These are phyloP conservation scores for Kregervanrija fluxuum DNA, from an alignment of 805 yeast species.

Conservation along the genomic window DNA sequence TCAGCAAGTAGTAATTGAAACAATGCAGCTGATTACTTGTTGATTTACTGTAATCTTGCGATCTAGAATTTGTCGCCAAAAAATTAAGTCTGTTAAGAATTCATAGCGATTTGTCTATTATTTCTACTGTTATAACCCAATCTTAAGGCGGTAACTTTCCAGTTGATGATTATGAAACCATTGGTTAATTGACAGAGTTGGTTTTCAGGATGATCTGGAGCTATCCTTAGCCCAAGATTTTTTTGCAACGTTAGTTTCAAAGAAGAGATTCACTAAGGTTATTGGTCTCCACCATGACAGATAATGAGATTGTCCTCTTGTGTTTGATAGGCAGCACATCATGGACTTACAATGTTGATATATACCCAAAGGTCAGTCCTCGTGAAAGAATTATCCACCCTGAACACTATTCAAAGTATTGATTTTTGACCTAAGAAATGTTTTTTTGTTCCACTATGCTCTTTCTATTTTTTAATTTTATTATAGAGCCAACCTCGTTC, in stretches of 20 bases:
- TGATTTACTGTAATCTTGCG: slow-evolving; percentile 51
- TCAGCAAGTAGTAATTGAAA: too few relatives aligned
- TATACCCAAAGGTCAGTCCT: too few relatives aligned
- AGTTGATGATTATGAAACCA: slow-evolving; percentile 41
- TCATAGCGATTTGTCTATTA: slow-evolving; percentile 61
- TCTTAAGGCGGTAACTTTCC: slow-evolving; percentile 82
- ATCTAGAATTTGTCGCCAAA: slow-evolving; percentile 53
- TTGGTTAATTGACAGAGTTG: slow-evolving; percentile 44
- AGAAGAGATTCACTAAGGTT: slow-evolving; percentile 55
- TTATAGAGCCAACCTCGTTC: too few relatives aligned
- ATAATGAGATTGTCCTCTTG: too few relatives aligned
- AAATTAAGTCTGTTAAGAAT: slow-evolving; percentile 68
- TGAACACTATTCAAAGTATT: too few relatives aligned
- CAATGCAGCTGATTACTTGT: slow-evolving; percentile 76
- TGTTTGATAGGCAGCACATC: too few relatives aligned
- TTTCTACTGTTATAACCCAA: slow-evolving; percentile 71
- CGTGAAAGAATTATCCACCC: too few relatives aligned
- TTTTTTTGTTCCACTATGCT: too few relatives aligned
- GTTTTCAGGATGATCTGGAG: slow-evolving; percentile 78
- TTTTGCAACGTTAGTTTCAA: slow-evolving; percentile 42
- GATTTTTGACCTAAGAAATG: too few relatives aligned
- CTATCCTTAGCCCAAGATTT: slow-evolving; percentile 56
- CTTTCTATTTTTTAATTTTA: too few relatives aligned
- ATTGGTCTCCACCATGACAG: slow-evolving; percentile 87
- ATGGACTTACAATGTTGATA: too few relatives aligned